Percentiles rank a stretch among this genome's conserved stretches.
Evolutionary conservation across 441 rosid genomes (phyloP).

Genomic region (Hura crepitans): DNA sequence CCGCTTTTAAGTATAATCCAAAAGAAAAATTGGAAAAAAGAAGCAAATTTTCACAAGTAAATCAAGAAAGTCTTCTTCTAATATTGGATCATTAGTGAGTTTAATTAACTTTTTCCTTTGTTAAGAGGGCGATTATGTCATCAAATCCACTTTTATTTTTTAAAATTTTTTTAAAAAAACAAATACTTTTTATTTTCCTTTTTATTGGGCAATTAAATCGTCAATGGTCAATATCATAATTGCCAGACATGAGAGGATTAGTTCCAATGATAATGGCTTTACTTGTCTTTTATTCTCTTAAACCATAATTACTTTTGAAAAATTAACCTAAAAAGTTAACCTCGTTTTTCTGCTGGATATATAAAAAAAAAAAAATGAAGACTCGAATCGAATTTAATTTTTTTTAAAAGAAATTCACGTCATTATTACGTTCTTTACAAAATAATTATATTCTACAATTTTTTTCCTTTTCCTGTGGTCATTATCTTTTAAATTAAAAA

Average conservation of each 20-base stretch:
- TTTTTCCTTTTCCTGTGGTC: too few relatives aligned
- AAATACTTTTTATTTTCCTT: slow-evolving; percentile 17
- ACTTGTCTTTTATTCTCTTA: slow-evolving; percentile 20
- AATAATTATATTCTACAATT: neutral
- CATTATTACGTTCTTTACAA: slow-evolving; percentile 22
- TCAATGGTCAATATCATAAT: slow-evolving; percentile 42
- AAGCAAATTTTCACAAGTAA: neutral
- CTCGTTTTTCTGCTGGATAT: too few relatives aligned
- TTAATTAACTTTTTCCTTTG: neutral
- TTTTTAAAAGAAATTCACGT: too few relatives aligned
- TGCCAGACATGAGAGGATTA: slow-evolving; percentile 27
- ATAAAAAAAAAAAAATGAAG: too few relatives aligned
- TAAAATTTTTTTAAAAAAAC: neutral
- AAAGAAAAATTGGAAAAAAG: slow-evolving; percentile 15
- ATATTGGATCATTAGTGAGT: slow-evolving; percentile 21
- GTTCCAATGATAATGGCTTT: slow-evolving; percentile 42
- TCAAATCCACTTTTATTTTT: slow-evolving; percentile 1
- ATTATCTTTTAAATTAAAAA: too few relatives aligned
- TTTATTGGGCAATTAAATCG: slow-evolving; percentile 31
- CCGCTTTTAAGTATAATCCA: neutral
- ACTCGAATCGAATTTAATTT: too few relatives aligned
- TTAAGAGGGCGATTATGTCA: slow-evolving; percentile 24
- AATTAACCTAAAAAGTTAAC: slow-evolving; percentile 1
- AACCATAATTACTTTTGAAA: slow-evolving; percentile 8
- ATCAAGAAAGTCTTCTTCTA: slow-evolving; percentile 12